phyloP scores from a whole-genome alignment of 148 eudicot genomes.

The Heliamphora exappendiculata region DNA sequence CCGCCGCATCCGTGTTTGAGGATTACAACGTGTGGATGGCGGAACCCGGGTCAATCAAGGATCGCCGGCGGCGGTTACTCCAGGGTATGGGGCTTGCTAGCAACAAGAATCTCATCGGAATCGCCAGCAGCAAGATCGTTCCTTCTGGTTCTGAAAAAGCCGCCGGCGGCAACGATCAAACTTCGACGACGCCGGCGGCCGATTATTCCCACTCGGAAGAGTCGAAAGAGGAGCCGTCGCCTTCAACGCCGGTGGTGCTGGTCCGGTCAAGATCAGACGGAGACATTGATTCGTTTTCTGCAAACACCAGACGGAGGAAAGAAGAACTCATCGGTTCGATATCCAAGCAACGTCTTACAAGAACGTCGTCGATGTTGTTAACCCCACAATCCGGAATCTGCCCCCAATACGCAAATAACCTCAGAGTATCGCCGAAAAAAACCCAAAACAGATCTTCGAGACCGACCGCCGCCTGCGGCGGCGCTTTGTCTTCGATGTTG shows the following conservation, averaged over 20 bases:
- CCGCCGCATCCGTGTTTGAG: slow-evolving; percentile 15
- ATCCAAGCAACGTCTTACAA: slow-evolving; percentile 69
- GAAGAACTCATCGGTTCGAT: slow-evolving; percentile 60
- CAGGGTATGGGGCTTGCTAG: slow-evolving; percentile 87
- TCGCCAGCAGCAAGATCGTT: slow-evolving; percentile 29
- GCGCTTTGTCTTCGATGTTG: slow-evolving; percentile 1
- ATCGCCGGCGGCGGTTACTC: slow-evolving; percentile 55
- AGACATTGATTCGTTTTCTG: slow-evolving; percentile 47
- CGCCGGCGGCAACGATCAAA: slow-evolving; percentile 9
- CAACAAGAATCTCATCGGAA: slow-evolving; percentile 42
- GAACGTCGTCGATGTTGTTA: slow-evolving; percentile 49
- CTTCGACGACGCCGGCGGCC: background rate
- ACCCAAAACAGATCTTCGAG: background rate
- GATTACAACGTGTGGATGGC: slow-evolving; percentile 75
- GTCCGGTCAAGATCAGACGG: slow-evolving; percentile 83
- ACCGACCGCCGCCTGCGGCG: background rate
- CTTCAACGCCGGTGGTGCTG: slow-evolving; percentile 23
- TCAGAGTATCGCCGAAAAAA: slow-evolving; percentile 4
- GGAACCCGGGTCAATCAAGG: slow-evolving; percentile 63
- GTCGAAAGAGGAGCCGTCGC: slow-evolving; percentile 8
- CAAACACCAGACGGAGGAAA: slow-evolving; percentile 44
- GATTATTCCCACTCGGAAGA: background rate
- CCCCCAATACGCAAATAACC: slow-evolving; percentile 22
- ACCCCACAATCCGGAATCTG: slow-evolving; percentile 27
- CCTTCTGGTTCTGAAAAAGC: slow-evolving; percentile 30